phyloP scores from a whole-genome alignment of 495 filamentous ascomycete genomes.

The Talaromyces trachyspermus region DNA sequence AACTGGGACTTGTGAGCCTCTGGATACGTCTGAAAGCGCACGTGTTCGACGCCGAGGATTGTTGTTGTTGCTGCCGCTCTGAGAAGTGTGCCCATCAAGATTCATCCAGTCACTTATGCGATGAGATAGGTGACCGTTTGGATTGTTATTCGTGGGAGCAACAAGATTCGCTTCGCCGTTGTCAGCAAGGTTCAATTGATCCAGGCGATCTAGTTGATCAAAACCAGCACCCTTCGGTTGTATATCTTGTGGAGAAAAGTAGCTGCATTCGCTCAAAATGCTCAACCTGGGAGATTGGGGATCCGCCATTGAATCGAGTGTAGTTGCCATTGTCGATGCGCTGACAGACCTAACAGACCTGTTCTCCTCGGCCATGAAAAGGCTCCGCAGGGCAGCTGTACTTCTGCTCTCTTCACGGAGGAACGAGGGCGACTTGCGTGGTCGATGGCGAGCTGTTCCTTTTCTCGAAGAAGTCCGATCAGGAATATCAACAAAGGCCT shows the following conservation, averaged over 20 bases:
- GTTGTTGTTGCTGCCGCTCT: not conserved
- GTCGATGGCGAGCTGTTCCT: slow-evolving; percentile 21
- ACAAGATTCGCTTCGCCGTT: not conserved
- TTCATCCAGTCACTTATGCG: slow-evolving; percentile 28
- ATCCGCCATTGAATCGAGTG: slow-evolving; percentile 26
- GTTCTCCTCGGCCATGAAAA: slow-evolving; percentile 48
- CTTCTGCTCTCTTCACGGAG: slow-evolving; percentile 53
- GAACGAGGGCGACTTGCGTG: slow-evolving; percentile 58
- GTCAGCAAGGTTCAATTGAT: not conserved
- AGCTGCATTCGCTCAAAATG: slow-evolving; percentile 72
- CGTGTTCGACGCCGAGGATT: not conserved
- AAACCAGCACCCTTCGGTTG: slow-evolving; percentile 13
- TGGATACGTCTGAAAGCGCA: slow-evolving; percentile 7
- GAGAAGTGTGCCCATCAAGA: not conserved
- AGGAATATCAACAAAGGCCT: slow-evolving; percentile 28
- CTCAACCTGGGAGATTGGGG: slow-evolving; percentile 60
- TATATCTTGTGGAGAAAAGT: slow-evolving; percentile 45
- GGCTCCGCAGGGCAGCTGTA: slow-evolving; percentile 57
- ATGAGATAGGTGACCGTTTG: not conserved
- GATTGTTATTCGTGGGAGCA: not conserved
- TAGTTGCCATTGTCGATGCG: slow-evolving; percentile 31
- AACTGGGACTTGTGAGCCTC: not conserved
- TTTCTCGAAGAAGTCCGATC: slow-evolving; percentile 33
- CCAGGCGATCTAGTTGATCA: slow-evolving; percentile 20
- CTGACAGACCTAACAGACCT: slow-evolving; percentile 24